phyloP scores from a whole-genome alignment of 108 stramenopile species.

The Skeletonema menzelii region DNA sequence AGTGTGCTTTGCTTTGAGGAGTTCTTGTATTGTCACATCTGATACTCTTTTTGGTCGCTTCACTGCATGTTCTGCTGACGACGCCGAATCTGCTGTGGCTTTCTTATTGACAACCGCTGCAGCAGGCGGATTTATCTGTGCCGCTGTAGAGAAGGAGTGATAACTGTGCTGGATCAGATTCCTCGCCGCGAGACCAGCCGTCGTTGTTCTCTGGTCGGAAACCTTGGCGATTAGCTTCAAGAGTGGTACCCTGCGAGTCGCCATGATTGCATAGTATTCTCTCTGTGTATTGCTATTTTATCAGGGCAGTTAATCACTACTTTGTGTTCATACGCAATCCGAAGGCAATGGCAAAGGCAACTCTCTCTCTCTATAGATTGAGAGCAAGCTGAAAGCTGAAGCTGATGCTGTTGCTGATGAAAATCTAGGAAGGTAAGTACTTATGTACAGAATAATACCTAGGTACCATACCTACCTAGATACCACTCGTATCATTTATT shows the following conservation, averaged over 20 bases:
- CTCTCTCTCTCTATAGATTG: no score
- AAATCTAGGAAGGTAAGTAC: no score
- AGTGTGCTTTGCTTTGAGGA: slow-evolving; percentile 77
- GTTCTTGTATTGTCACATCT: slow-evolving; percentile 58
- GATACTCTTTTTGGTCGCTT: slow-evolving; percentile 8
- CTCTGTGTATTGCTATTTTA: background rate
- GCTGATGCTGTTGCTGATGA: no score
- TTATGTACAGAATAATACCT: no score
- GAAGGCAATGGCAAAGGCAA: no score
- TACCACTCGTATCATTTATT: no score
- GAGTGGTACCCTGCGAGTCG: background rate
- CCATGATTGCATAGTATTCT: background rate
- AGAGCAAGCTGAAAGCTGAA: no score
- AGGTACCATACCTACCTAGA: no score
- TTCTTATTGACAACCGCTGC: background rate
- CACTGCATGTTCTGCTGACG: background rate
- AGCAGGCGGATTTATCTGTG: background rate
- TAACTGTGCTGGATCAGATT: background rate
- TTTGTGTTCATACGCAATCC: no score
- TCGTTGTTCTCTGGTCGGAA: background rate
- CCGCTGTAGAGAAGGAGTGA: background rate
- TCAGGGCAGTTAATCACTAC: no score
- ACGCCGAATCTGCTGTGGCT: background rate
- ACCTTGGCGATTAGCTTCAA: background rate
- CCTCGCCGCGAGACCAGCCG: background rate